Evolutionary conservation across 768 basidiomycete species (phyloP).

Genomic region (Macrocybe gigantea): DNA sequence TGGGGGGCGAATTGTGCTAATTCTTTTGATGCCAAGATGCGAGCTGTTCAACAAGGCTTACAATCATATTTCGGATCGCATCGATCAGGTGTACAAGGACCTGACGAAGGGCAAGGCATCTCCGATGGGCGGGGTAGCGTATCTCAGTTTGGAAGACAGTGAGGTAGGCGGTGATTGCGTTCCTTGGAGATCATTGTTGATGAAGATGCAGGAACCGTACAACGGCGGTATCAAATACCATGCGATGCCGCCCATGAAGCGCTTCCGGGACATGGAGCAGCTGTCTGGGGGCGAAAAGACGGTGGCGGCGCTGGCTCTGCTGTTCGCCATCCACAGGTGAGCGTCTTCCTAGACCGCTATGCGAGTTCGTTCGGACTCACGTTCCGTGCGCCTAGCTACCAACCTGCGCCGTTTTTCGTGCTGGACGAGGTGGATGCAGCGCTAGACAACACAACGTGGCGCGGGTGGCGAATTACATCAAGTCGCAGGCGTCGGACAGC

Average conservation of each 20-base stretch:
- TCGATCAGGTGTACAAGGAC: conserved; percentile 96
- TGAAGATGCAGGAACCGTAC: conserved; percentile 45
- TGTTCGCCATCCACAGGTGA: conserved; percentile 95
- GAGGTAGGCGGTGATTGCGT: conserved; percentile 52
- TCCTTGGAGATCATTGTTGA: neutral
- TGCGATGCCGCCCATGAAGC: conserved; percentile 99
- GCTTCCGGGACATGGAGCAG: conserved; percentile 99
- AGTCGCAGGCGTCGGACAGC: conserved; percentile 69
- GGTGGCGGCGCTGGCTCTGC: conserved; percentile 91
- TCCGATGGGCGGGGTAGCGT: conserved; percentile 95
- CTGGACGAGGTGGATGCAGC: conserved; percentile 99
- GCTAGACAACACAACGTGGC: conserved; percentile 96
- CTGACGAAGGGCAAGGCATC: conserved; percentile 92
- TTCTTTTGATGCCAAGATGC: conserved; percentile 26
- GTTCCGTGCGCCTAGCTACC: conserved; percentile 51
- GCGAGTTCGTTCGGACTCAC: neutral
- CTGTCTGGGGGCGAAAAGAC: conserved; percentile 98
- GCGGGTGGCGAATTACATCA: conserved; percentile 91
- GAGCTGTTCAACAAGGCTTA: conserved; percentile 96
- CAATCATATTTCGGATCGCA: conserved; percentile 90
- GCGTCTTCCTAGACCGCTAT: conserved; percentile 4
- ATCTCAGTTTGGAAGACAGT: conserved; percentile 91
- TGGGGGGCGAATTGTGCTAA: neutral
- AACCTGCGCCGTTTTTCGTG: conserved; percentile 96
- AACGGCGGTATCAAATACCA: conserved; percentile 93